A percentile compares a stretch with the other conserved stretches of the same genome.
Conservation (phyloP, 305 asterid species). For the Fraxinus nigra region DNA sequence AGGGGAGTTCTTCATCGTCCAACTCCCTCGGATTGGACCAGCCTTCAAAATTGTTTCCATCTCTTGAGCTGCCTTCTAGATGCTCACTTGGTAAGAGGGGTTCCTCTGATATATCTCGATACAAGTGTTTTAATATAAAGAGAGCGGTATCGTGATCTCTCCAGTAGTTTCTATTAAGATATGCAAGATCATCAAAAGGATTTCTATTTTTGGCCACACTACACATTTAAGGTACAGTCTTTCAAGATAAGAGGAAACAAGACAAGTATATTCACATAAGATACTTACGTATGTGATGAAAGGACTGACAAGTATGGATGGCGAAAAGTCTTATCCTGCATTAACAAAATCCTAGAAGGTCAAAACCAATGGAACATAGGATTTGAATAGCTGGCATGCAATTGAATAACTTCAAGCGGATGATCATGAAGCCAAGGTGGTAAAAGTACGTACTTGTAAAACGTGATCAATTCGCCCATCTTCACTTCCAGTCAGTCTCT, state of each 20-base stretch:
- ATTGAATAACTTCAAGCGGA: not conserved
- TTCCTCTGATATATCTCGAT: constrained; percentile 68
- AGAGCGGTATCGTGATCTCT: constrained; percentile 89
- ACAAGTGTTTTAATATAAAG: constrained; percentile 85
- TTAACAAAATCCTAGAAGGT: constrained; percentile 9
- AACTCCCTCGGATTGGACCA: constrained; percentile 62
- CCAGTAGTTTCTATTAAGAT: constrained; percentile 79
- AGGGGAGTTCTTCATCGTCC: constrained; percentile 72
- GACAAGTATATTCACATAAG: not conserved
- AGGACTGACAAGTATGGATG: constrained; percentile 91
- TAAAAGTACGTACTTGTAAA: constrained; percentile 61
- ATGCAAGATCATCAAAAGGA: not conserved
- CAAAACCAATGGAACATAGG: constrained; percentile 2
- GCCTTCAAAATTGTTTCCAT: constrained; percentile 5
- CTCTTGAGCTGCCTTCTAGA: not conserved
- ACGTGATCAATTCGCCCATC: constrained; percentile 89
- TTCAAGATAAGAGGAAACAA: not conserved
- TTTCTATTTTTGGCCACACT: not conserved
- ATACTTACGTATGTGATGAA: constrained; percentile 86
- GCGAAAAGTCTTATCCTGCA: constrained; percentile 95
- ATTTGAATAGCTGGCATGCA: not conserved
- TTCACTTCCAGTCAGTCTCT: constrained; percentile 72
- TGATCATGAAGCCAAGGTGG: not conserved
- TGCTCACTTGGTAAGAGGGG: constrained; percentile 35
- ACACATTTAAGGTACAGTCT: not conserved